Conservation (phyloP, 2,329 filamentous ascomycete genomes). For the Hypocreales sp. region DNA sequence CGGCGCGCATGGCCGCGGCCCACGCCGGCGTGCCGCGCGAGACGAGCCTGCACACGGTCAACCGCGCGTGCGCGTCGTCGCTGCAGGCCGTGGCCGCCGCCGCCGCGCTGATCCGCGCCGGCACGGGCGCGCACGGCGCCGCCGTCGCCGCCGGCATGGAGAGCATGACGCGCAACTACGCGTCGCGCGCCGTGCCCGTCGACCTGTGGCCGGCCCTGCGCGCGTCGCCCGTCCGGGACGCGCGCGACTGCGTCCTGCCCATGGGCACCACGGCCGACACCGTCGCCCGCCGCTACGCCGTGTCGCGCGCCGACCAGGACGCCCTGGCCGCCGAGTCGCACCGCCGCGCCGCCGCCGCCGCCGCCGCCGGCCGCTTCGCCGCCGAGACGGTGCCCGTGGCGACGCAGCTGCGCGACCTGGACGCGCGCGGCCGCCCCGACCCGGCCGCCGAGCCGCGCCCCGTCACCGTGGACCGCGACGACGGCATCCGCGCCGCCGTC, state of each 20-base stretch:
- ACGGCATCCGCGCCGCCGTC: slow-evolving; percentile 61
- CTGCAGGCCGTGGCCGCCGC: slow-evolving; percentile 63
- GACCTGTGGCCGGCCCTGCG: slow-evolving; percentile 63
- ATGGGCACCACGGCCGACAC: slow-evolving; percentile 91
- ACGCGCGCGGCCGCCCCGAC: slow-evolving; percentile 35
- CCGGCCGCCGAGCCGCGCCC: slow-evolving; percentile 38
- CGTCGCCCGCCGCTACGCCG: slow-evolving; percentile 61
- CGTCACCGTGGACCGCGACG: slow-evolving; percentile 61
- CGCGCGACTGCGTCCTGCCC: slow-evolving; percentile 77
- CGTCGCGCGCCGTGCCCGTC: slow-evolving; percentile 65
- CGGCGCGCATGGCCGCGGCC: slow-evolving; percentile 78
- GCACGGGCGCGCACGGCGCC: slow-evolving; percentile 58
- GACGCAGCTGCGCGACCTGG: slow-evolving; percentile 50
- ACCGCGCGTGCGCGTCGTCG: slow-evolving; percentile 70
- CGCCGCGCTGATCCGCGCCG: slow-evolving; percentile 59
- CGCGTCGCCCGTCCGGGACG: slow-evolving; percentile 49
- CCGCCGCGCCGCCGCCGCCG: slow-evolving; percentile 54
- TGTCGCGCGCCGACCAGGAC: slow-evolving; percentile 66
- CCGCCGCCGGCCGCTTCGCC: slow-evolving; percentile 54
- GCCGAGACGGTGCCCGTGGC: slow-evolving; percentile 67
- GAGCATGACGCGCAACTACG: slow-evolving; percentile 92
- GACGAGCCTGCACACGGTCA: slow-evolving; percentile 72
- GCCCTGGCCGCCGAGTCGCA: slow-evolving; percentile 66
- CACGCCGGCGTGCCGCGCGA: slow-evolving; percentile 54
- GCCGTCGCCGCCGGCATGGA: slow-evolving; percentile 86